Conservation (phyloP, 1,284 basidiomycete species). For the Microbotryum scabiosae region DNA sequence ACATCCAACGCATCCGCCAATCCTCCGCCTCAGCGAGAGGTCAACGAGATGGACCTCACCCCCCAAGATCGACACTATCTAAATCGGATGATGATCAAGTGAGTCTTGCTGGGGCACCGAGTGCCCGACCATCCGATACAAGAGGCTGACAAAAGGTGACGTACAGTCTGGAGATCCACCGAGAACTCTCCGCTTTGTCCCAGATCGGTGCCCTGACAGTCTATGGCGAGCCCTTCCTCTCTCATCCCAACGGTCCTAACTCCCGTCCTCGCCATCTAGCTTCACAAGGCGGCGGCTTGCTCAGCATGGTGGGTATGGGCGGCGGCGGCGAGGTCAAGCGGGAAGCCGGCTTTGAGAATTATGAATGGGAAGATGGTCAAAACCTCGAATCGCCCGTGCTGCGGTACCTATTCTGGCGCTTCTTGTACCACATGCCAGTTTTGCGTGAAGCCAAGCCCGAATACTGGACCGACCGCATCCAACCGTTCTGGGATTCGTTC, state of each 20-base stretch:
- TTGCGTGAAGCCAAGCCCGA: conserved; percentile 13
- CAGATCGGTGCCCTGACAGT: conserved; percentile 18
- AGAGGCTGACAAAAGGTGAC: no score
- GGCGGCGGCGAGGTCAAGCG: conserved; percentile 1
- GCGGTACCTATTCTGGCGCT: conserved; percentile 23
- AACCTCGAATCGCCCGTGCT: conserved; percentile 13
- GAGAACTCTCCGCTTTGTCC: conserved; percentile 18
- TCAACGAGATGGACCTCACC: conserved; percentile 3
- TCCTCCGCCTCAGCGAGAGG: no score
- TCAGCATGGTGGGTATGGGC: background rate
- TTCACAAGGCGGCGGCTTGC: background rate
- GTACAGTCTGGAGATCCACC: conserved; percentile 22
- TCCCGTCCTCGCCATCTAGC: conserved; percentile 11
- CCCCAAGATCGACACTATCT: conserved; percentile 26
- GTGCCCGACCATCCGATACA: no score
- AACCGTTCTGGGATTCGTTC: conserved; percentile 27
- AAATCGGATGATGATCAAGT: conserved; percentile 24
- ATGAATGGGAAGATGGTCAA: conserved; percentile 8
- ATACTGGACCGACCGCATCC: conserved; percentile 26
- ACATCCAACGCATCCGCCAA: no score
- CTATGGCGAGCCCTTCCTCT: conserved; percentile 23
- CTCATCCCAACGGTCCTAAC: conserved; percentile 26
- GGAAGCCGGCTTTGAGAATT: conserved; percentile 13
- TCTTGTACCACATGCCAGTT: conserved; percentile 21
- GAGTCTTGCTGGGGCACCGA: background rate